phyloP scores from a whole-genome alignment of 108 stramenopile genomes.

The Pseudonitzschia multiseries region DNA sequence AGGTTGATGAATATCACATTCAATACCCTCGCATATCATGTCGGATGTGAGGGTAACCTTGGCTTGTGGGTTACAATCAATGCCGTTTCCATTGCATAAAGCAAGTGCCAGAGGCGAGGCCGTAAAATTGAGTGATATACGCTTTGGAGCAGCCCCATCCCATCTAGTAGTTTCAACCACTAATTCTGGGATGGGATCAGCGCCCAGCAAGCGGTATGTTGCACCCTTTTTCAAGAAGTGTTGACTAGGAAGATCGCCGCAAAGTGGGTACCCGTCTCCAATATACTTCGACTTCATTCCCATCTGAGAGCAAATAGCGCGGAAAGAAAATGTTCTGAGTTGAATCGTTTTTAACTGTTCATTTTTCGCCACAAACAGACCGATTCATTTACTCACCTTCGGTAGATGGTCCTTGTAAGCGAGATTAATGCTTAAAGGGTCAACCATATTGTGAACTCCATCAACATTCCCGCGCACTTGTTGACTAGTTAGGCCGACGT shows the following conservation, averaged over 20 bases:
- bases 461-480: conserved; percentile 53
- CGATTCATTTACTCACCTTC: not conserved
- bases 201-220: conserved; percentile 54
- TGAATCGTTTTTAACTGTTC: not conserved
- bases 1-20: conserved; percentile 44
- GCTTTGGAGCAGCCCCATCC: conserved; percentile 19
- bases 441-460: not conserved
- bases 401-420: not conserved
- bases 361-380: too few relatives aligned
- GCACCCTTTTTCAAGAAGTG: conserved; percentile 62
- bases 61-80: conserved; percentile 19
- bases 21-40: conserved; percentile 28
- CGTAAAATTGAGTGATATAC: not conserved
- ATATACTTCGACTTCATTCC: conserved; percentile 49
- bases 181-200: conserved; percentile 23
- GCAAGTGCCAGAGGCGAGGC: conserved; percentile 23
- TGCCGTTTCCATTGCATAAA: conserved; percentile 29
- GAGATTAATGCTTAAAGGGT: not conserved
- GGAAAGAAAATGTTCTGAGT: not conserved
- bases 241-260: conserved; percentile 48
- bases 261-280: conserved; percentile 70
- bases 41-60: not conserved
- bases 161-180: conserved; percentile 13
- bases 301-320: not conserved
- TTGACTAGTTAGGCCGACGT: conserved; percentile 56